A percentile compares a stretch with the other conserved stretches of the same genome.
These are phyloP conservation scores for Plasmodium relictum DNA, from an alignment of 169 alveolate genomes.

Conservation along the genomic window DNA sequence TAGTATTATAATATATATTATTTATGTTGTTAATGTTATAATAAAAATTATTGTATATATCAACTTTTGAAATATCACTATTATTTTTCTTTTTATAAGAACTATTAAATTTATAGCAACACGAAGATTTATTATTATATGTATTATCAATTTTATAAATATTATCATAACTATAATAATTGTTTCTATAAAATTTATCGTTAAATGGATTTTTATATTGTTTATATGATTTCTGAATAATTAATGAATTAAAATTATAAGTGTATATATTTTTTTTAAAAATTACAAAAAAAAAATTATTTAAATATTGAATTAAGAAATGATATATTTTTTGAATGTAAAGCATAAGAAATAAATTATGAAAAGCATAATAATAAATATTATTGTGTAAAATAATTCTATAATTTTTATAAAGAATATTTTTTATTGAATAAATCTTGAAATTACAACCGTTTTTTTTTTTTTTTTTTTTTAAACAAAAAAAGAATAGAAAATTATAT, in stretches of 20 bases:
- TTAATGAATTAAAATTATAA: constrained; percentile 8
- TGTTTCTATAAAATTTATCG: too few species aligned
- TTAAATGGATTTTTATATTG: too few species aligned
- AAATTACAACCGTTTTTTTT: neutral
- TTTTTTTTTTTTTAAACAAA: neutral
- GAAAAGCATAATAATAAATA: constrained; percentile 62
- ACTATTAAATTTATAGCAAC: too few species aligned
- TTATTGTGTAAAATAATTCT: constrained; percentile 30
- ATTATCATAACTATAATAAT: too few species aligned
- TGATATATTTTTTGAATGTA: constrained; percentile 32
- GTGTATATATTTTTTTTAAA: constrained; percentile 30
- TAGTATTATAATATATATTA: too few species aligned
- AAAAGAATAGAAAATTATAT: constrained; percentile 8
- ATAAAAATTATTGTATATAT: too few species aligned
- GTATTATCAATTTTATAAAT: too few species aligned
- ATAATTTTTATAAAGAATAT: constrained; percentile 11
- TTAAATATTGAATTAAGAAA: constrained; percentile 10
- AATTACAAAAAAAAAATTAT: neutral
- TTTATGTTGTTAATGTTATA: too few species aligned
- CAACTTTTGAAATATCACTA: too few species aligned
- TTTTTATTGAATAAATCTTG: neutral
- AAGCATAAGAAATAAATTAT: constrained; percentile 34
- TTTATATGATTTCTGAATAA: neutral
- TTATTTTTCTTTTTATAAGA: too few species aligned
- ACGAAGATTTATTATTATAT: too few species aligned